Percentiles rank a stretch among this genome's conserved stretches.
These are phyloP conservation scores for Apiosordaria backusii DNA, from an alignment of 495 filamentous ascomycete species.

Conservation along the genomic window DNA sequence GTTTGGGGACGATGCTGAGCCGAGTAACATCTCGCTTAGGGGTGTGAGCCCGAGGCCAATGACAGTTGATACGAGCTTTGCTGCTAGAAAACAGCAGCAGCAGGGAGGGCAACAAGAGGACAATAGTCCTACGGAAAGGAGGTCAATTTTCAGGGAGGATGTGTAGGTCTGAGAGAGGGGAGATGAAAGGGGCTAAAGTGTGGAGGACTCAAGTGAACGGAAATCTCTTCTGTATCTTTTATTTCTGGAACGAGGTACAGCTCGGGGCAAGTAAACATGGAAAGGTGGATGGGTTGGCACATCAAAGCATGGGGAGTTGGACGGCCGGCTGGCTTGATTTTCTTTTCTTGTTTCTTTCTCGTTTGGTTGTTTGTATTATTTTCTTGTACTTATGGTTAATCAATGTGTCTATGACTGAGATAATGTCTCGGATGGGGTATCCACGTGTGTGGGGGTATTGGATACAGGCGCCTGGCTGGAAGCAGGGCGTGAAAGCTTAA, in stretches of 20 bases:
- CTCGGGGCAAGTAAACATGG: background rate
- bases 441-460: background rate
- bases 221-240: background rate
- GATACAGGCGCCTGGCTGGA: too few relatives aligned
- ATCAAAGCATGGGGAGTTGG: background rate
- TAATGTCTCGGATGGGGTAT: background rate
- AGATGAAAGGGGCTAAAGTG: background rate
- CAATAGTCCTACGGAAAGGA: constrained; percentile 44
- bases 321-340: background rate
- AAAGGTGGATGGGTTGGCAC: background rate
- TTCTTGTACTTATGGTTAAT: constrained; percentile 1
- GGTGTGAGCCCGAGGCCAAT: constrained; percentile 57
- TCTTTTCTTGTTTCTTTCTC: background rate
- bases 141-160: constrained; percentile 50
- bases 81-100: constrained; percentile 16
- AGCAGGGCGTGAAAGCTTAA: too few relatives aligned
- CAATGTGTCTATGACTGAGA: background rate
- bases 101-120: constrained; percentile 23
- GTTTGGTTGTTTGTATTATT: background rate
- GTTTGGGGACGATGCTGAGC: constrained; percentile 55
- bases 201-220: background rate
- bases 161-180: constrained; percentile 31
- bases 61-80: constrained; percentile 26
- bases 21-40: constrained; percentile 51
- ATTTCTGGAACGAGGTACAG: background rate